Evolutionary conservation across 2,329 filamentous ascomycete genomes (phyloP), one percentile per base, ranked within the genome.

Genomic region (Alternaria hordeiaustralica): DNA sequence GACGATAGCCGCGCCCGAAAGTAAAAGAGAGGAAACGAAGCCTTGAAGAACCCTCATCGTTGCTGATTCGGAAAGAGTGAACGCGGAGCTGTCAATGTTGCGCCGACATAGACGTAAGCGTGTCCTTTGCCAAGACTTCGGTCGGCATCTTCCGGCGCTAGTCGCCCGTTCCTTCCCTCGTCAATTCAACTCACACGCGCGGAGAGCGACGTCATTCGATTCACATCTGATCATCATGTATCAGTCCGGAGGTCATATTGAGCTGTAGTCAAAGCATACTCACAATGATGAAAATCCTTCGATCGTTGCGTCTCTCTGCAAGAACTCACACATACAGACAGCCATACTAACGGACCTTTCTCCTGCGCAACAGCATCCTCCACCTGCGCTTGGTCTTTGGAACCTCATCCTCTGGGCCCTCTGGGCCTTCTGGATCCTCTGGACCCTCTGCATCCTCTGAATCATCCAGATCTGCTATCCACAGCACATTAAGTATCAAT

Each of bases 31-130:
- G 64, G 82, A 77, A 60, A 83, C 64, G 60, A 84, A 71, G 33
- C 82, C 81, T 67, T 65, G 63, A 66, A 82, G 69, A 63, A 84
- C 74, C 73, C 77, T 81, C 82, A 84, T 84, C 60, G 55, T 78
- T 67, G 71, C 60, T 64, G 67, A 65, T 66, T 65, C 65, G 65
- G 55, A 68, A 68, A 63, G 60, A 70, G 66, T 71, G 66, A 65
- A 74, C 62, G 71, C 69, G 71, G 63, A 75, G 69, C 71, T 75
- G 59, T 61, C 55, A 61, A 68, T 55, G 63, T 47, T 62, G 60
- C 58, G 55, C 54, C 54, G 56, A 65, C 60, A 64, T 61, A 65
- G 63, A 66, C 63, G 65, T 66, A 65, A 67, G 65, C 65, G 63
- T 65, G 62, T 65, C 63, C 65, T 67, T 67, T 67, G 65, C 65